Evolutionary conservation across 345 rosid genomes (phyloP).

Genomic region (Cardiospermum halicacabum): DNA sequence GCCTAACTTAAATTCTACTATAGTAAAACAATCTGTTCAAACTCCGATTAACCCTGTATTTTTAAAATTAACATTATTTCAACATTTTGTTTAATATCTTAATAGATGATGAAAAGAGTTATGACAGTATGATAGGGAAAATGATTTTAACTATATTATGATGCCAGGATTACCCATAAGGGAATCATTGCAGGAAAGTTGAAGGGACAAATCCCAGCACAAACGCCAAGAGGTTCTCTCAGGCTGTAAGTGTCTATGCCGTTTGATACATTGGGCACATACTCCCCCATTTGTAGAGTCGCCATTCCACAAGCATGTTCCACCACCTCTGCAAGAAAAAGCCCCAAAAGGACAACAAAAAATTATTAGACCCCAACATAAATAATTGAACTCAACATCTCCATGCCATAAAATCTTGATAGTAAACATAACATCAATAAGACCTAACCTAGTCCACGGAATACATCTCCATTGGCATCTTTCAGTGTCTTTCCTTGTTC

Average conservation of each 20-base stretch:
- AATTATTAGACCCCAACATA: background rate
- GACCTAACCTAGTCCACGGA: constrained; percentile 81
- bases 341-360: background rate
- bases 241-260: constrained; percentile 92
- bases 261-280: constrained; percentile 76
- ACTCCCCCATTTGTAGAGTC: constrained; percentile 93
- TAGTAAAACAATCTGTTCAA: background rate
- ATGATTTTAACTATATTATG: background rate
- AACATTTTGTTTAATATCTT: background rate
- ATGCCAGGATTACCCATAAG: constrained; percentile 60
- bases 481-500: constrained; percentile 98
- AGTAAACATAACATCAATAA: background rate
- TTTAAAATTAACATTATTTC: background rate
- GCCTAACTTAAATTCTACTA: background rate
- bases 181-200: constrained; percentile 99
- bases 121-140: background rate
- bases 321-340: constrained; percentile 73
- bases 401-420: constrained; percentile 5
- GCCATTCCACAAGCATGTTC: constrained; percentile 99
- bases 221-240: constrained; percentile 94
- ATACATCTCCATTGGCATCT: constrained; percentile 98
- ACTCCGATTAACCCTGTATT: background rate
- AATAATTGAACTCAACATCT: background rate
- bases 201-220: constrained; percentile 98
- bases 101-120: background rate